A percentile compares a stretch with the other conserved stretches of the same genome.
phyloP scores from a whole-genome alignment of 768 basidiomycete species.

The Lentinula detonsa region DNA sequence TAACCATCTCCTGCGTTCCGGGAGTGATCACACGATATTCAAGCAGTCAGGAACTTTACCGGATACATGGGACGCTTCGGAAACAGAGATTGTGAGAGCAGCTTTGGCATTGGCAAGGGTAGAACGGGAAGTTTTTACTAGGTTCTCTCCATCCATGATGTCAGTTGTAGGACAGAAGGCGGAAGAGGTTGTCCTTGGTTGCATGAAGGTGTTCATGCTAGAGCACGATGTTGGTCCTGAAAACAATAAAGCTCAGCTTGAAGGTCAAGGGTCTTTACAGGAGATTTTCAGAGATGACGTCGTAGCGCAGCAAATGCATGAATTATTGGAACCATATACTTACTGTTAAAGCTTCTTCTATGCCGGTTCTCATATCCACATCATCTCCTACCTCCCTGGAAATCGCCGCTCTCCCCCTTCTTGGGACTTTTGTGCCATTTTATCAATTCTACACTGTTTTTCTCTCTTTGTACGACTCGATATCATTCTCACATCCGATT shows the following conservation, averaged over 20 bases:
- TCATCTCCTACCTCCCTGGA: slow-evolving; percentile 34
- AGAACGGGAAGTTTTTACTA: slow-evolving; percentile 33
- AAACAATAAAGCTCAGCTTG: slow-evolving; percentile 31
- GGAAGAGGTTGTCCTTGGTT: slow-evolving; percentile 61
- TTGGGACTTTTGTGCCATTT: slow-evolving; percentile 72
- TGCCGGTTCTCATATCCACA: background rate
- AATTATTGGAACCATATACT: slow-evolving; percentile 50
- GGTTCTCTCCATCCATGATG: slow-evolving; percentile 20
- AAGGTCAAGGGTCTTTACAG: slow-evolving; percentile 28
- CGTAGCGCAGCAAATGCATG: slow-evolving; percentile 54
- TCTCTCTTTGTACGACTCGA: slow-evolving; percentile 82
- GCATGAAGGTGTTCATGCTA: slow-evolving; percentile 95
- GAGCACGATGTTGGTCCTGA: slow-evolving; percentile 58
- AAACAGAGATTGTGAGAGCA: slow-evolving; percentile 69
- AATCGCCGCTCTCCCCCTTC: slow-evolving; percentile 45
- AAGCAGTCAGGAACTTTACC: slow-evolving; percentile 43
- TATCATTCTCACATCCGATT: slow-evolving; percentile 76
- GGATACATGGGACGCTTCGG: slow-evolving; percentile 68
- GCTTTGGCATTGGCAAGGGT: slow-evolving; percentile 57
- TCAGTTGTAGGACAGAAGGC: slow-evolving; percentile 28
- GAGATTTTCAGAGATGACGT: slow-evolving; percentile 79
- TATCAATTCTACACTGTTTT: slow-evolving; percentile 94
- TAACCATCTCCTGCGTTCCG: slow-evolving; percentile 77
- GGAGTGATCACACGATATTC: slow-evolving; percentile 62
- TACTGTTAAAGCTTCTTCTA: slow-evolving; percentile 23